These are phyloP conservation scores for Solanum pimpinellifolium DNA, from an alignment of 257 asterid species.

Conservation along the genomic window DNA sequence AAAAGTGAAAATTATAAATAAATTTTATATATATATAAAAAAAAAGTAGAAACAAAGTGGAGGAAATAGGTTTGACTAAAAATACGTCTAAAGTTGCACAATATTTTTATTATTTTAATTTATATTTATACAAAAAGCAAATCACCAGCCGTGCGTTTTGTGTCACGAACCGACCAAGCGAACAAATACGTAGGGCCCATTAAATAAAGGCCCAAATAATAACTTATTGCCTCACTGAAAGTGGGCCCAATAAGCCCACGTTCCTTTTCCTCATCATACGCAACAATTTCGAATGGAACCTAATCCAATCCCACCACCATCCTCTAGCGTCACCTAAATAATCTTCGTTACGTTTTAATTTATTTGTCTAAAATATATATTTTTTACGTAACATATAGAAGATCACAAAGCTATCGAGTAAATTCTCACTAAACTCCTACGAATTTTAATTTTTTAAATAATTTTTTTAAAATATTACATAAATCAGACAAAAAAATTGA, in stretches of 20 bases:
- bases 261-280: conserved; percentile 12
- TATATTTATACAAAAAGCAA: not conserved
- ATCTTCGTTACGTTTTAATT: not conserved
- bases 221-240: not conserved
- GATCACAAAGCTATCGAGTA: not conserved
- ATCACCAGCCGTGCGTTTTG: not conserved
- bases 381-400: no score
- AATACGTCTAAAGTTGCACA: not conserved
- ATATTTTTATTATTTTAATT: not conserved
- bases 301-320: conserved; percentile 3
- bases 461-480: not conserved
- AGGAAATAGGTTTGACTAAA: not conserved
- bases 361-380: not conserved
- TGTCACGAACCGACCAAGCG: conserved; percentile 24
- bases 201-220: not conserved
- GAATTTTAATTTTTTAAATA: not conserved
- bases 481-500: not conserved
- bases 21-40: not conserved
- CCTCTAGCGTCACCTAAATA: conserved; percentile 1
- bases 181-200: conserved; percentile 3
- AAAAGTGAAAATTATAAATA: not conserved
- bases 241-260: conserved; percentile 10
- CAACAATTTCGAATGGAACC: not conserved
- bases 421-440: no score
- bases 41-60: not conserved